Percentiles rank a stretch among this genome's conserved stretches.
Evolutionary conservation across 805 yeast genomes (phyloP).

Genomic region (Candida khao-thaluensis): DNA sequence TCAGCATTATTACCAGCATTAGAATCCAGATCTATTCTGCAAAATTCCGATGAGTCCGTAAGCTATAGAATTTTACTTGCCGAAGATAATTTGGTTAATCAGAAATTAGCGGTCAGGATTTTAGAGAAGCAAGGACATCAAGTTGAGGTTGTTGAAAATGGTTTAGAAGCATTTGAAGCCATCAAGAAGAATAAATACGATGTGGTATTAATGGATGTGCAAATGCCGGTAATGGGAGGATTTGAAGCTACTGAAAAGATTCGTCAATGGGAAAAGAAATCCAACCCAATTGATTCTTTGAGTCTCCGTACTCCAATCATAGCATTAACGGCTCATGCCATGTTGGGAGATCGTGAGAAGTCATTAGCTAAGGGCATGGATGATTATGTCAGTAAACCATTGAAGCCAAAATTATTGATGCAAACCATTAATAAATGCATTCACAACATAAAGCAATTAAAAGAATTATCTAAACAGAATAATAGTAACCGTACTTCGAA

Average conservation of each 20-base stretch:
- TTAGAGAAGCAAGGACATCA: constrained; percentile 83
- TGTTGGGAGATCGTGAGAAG: constrained; percentile 88
- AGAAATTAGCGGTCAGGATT: constrained; percentile 81
- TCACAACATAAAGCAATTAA: constrained; percentile 62
- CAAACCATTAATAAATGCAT: constrained; percentile 86
- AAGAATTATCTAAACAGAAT: constrained; percentile 52
- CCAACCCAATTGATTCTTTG: constrained; percentile 66
- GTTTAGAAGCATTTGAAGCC: constrained; percentile 77
- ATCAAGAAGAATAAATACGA: constrained; percentile 67
- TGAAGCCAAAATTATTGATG: constrained; percentile 76
- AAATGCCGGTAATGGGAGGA: constrained; percentile 95
- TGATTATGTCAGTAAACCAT: constrained; percentile 84
- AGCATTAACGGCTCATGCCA: constrained; percentile 90
- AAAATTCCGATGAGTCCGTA: constrained; percentile 74
- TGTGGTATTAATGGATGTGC: constrained; percentile 88
- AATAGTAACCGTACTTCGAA: constrained; percentile 45
- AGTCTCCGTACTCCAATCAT: constrained; percentile 82
- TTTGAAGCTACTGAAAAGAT: constrained; percentile 87
- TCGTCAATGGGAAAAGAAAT: constrained; percentile 83
- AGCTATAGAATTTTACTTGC: constrained; percentile 76
- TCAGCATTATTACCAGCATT: constrained; percentile 82
- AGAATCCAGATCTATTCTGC: constrained; percentile 77
- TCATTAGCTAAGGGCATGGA: constrained; percentile 91
- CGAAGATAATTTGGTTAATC: constrained; percentile 85
- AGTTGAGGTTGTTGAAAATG: constrained; percentile 84